phyloP scores from a whole-genome alignment of 2,329 filamentous ascomycete genomes.

The Ceratocystis lukuohia region DNA sequence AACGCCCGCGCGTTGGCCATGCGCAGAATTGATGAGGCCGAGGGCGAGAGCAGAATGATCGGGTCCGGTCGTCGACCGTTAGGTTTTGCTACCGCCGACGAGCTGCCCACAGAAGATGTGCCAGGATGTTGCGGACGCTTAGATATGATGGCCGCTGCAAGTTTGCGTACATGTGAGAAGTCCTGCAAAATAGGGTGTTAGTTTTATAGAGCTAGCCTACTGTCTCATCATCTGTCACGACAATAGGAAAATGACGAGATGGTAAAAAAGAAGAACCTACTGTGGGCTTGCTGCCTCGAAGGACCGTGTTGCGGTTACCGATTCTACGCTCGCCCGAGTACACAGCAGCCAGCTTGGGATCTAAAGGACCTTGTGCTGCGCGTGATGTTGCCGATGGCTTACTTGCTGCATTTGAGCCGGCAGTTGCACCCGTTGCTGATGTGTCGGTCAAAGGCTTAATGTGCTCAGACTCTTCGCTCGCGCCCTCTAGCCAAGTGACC shows the following conservation, averaged over 20 bases:
- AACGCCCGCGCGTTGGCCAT: conserved; percentile 95
- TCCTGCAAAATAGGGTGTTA: conserved; percentile 43
- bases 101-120: conserved; percentile 25
- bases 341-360: conserved; percentile 73
- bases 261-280: conserved; percentile 37
- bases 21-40: conserved; percentile 83
- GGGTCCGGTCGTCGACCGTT: conserved; percentile 51
- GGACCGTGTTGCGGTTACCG: conserved; percentile 79
- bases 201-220: background rate
- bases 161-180: conserved; percentile 85
- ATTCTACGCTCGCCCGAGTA: conserved; percentile 84
- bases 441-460: conserved; percentile 66
- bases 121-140: conserved; percentile 37
- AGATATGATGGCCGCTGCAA: conserved; percentile 62
- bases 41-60: conserved; percentile 93
- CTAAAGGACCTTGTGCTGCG: conserved; percentile 52
- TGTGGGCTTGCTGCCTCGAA: conserved; percentile 77
- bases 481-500: conserved; percentile 84
- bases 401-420: conserved; percentile 29
- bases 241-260: background rate
- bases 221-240: background rate
- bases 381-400: conserved; percentile 30
- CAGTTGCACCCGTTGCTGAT: conserved; percentile 29
- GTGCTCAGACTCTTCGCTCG: conserved; percentile 80
- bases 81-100: conserved; percentile 33